These are phyloP conservation scores for Populus nigra DNA, from an alignment of 345 rosid genomes.

Conservation along the genomic window DNA sequence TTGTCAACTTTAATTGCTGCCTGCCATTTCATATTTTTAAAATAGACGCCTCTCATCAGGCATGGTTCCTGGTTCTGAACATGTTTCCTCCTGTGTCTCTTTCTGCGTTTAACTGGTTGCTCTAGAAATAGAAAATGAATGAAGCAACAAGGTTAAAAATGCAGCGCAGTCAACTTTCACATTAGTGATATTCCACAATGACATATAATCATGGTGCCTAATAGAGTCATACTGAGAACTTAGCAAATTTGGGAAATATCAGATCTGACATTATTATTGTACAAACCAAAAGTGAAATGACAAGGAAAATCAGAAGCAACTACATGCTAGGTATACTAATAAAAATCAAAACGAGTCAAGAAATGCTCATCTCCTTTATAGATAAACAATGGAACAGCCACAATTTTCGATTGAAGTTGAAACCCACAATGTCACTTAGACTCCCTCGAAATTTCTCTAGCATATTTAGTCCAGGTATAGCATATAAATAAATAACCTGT, in stretches of 20 bases:
- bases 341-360: not conserved
- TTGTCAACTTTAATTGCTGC: slow-evolving; percentile 97
- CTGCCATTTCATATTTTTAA: slow-evolving; percentile 99
- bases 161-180: slow-evolving; percentile 7
- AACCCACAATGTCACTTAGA: too few species aligned
- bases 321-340: not conserved
- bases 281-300: not conserved
- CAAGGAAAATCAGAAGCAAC: not conserved
- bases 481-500: not conserved
- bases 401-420: too few species aligned
- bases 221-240: not conserved
- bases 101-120: slow-evolving; percentile 83
- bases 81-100: slow-evolving; percentile 83
- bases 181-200: not conserved
- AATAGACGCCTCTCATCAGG: slow-evolving; percentile 96
- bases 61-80: slow-evolving; percentile 88
- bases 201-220: not conserved
- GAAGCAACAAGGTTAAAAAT: not conserved
- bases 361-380: not conserved
- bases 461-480: not conserved
- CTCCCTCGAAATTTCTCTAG: not conserved
- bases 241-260: not conserved
- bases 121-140: slow-evolving; percentile 38
- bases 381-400: too few species aligned
- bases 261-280: not conserved